Evolutionary conservation across 768 basidiomycete genomes (phyloP), one percentile per base, ranked within the genome.

Genomic region (Cantharellus cinnabarinus): DNA sequence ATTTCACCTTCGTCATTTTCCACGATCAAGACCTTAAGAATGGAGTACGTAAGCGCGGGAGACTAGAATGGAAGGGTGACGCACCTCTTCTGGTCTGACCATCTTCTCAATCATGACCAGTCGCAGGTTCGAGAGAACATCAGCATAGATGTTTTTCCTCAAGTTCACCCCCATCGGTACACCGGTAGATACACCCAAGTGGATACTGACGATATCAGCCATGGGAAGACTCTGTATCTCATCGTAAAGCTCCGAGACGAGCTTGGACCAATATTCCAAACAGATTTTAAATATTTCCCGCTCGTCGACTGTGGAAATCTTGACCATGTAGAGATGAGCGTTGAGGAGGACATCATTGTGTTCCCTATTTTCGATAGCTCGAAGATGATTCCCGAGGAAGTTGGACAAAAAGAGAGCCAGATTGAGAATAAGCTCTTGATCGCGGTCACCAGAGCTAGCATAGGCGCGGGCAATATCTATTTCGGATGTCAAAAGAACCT

Each of bases 1-100:
- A 98, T 95, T 75, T 99, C 95, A 61, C 95, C 95, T 70, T 99
- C 95, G 63, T 99, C 95, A 66, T 99, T 98, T 72, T 98, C 95
- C 35, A 97, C 95, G 64, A 98, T 93, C 54, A 99, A 75, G 4
- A 98, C 93, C 91, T 97, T 7, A 7, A 54, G 35, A 58, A 4
- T 0, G 7, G 52, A 10, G 34, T 20, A 55, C 3, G 44, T 34
- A 57, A 40, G 20, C 44, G 60, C 51, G 61, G 62, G 52, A 52
- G 40, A 5, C 40, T 41, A 41, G 42, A 48, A 54, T n/a, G 1
- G 34, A 44, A 61, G 50, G 10, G 38, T 42, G 10, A 50, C 63
- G 58, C 61, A 90, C 94, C 79, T 99, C 95, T 70, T 99, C 95
- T 3, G 95, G 95, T 69, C 98, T 99, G 63, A 97, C 95, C 95